Base-by-base conservation (phyloP, 768 basidiomycete genomes). In the Suillus occidentalis region DNA sequence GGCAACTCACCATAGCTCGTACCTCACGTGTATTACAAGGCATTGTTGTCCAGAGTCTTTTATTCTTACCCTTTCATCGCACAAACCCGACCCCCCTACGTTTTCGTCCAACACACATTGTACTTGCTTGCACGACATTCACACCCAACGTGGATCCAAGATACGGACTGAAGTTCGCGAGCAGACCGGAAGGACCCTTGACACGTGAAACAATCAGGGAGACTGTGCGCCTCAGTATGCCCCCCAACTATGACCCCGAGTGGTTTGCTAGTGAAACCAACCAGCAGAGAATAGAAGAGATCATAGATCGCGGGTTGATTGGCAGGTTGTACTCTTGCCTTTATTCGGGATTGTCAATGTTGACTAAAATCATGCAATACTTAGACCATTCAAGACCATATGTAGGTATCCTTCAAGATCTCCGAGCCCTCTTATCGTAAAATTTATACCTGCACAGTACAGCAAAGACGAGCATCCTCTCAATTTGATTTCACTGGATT, bases 31-130 rank as follows among this genome's bases (percentile, higher is more conserved):
- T n/a, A 3, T 34, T 18, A 34, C 5, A 56, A 84, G 83, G 82
- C 50, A 73, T 78, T 8, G 69, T 84, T 53, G 73, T 79, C 3
- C 82, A 83, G 59, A 80, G 83, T 66, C 70, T 84, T 31, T 68
- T 83, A 22, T 72, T 83, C 56, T 73, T 84, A 12, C 82, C 82
- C 13, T 75, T 78, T 66, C 76, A 80, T 66, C 60, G 74, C 13
- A 69, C 65, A 2, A 69, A 73, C 18, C 79, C 83, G 3, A 72
- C 72, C 8, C 66, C 70, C 16, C 69, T 84, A 10, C 77, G 76
- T 37, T 84, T 83, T 71, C 75, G 67, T 10, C 72, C 79, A 28
- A 79, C 81, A 7, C 81, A 82, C 67, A 72, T 82, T 8, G 68
- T 83, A 47, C 76, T 84, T 28, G 70, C 67, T 8, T 78, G 73